phyloP scores from a whole-genome alignment of 345 rosid species.

The Geranium rotundifolium region DNA sequence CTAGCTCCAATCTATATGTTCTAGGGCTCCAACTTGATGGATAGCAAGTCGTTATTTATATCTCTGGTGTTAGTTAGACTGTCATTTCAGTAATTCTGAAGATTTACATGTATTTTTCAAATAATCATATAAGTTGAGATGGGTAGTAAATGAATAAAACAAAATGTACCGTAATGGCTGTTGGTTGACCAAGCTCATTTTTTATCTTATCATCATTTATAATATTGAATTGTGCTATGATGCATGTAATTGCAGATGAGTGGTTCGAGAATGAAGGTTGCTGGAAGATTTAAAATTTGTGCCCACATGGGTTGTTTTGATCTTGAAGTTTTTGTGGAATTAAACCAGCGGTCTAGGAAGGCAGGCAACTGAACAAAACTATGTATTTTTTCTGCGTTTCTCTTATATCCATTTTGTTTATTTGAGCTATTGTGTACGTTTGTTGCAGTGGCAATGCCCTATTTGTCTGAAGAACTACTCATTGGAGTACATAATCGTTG shows the following conservation, averaged over 20 bases:
- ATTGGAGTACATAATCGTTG: constrained; percentile 68
- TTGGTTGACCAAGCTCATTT: constrained; percentile 6
- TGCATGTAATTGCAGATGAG: constrained; percentile 47
- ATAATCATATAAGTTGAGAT: too few relatives aligned
- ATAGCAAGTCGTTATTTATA: background rate
- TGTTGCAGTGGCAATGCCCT: constrained; percentile 97
- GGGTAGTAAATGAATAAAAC: too few relatives aligned
- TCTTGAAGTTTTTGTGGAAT: constrained; percentile 89
- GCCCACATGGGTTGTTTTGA: constrained; percentile 96
- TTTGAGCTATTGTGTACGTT: constrained; percentile 9
- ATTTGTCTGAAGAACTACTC: constrained; percentile 87
- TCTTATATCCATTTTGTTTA: constrained; percentile 5
- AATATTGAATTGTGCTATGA: constrained; percentile 1
- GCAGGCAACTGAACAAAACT: constrained; percentile 25
- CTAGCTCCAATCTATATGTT: too few relatives aligned
- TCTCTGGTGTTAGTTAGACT: too few relatives aligned
- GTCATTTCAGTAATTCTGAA: too few relatives aligned
- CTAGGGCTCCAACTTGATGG: background rate
- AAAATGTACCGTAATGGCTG: background rate
- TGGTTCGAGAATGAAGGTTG: constrained; percentile 93
- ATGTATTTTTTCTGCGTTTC: background rate
- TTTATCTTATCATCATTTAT: background rate
- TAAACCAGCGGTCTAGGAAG: constrained; percentile 97
- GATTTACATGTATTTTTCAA: too few relatives aligned
- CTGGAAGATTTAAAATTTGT: constrained; percentile 94